phyloP scores from a whole-genome alignment of 345 rosid genomes.

The Sapria himalayana region DNA sequence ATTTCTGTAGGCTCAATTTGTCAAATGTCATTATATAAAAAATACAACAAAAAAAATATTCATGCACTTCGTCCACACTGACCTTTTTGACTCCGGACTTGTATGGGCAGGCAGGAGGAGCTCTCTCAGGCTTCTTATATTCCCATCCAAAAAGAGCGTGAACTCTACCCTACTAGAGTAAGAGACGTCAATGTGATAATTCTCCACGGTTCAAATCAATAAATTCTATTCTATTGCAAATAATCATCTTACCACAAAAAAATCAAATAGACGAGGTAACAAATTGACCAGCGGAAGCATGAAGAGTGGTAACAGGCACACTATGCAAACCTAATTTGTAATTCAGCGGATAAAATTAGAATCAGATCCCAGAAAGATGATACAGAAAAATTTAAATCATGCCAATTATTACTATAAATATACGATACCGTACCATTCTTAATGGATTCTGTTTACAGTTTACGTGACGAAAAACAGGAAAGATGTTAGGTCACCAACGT shows the following conservation, averaged over 20 bases:
- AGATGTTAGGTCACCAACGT: too few species aligned
- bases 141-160: conserved; percentile 78
- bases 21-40: background rate
- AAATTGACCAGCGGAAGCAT: conserved; percentile 71
- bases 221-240: background rate
- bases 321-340: conserved; percentile 79
- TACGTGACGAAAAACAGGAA: too few species aligned
- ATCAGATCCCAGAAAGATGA: too few species aligned
- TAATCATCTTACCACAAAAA: conserved; percentile 28
- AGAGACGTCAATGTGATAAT: too few species aligned
- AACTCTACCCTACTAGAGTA: conserved; percentile 36
- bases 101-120: conserved; percentile 71
- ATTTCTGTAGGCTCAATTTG: background rate
- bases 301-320: conserved; percentile 80
- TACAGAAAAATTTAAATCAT: too few species aligned
- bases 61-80: conserved; percentile 25
- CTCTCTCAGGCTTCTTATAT: conserved; percentile 69
- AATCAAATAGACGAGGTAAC: conserved; percentile 48
- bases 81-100: conserved; percentile 30
- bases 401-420: too few species aligned
- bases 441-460: too few species aligned
- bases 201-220: background rate
- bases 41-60: background rate
- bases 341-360: too few species aligned
- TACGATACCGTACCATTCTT: too few species aligned